Evolutionary conservation across 768 basidiomycete species (phyloP), one percentile per base, ranked within the genome.

Genomic region (Kwoniella sp.): DNA sequence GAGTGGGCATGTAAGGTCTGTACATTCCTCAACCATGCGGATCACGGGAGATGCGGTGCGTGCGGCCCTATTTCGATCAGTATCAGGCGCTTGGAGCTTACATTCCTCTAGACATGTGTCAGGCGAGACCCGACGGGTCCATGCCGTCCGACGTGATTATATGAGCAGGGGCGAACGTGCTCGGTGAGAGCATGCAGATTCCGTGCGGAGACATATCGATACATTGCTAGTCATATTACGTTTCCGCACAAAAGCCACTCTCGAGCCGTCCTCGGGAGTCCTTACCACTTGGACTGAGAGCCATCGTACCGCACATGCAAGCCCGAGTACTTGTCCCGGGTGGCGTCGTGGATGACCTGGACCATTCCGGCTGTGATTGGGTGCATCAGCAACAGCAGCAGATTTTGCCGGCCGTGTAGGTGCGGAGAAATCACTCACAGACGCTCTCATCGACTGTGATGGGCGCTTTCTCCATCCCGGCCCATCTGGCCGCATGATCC

Each of bases 41-140:
- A 44, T 51, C 50, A 43, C 25, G 50, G 41, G 11, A 19, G 40
- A 15, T 51, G 50, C 32, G 50, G 42, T 51, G 33, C 34, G 50
- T 36, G 10, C 8, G 25, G 7, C n/a, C 23, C 19, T 5, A 22
- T 29, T n/a, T 37, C 5, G 10, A 12, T n/a, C n/a, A n/a, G n/a
- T n/a, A n/a, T n/a, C n/a, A n/a, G n/a, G n/a, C n/a, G n/a, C n/a
- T n/a, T n/a, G n/a, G n/a, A n/a, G n/a, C n/a, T n/a, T n/a, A n/a
- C n/a, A n/a, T n/a, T n/a, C n/a, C n/a, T n/a, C n/a, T 46, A 68
- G 67, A 65, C 31, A 68, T 68, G 44, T 68, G 67, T 38, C 46
- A 57, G 12, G 65, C 65, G 38, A 54, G 62, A 44, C 62, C 61
- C 2, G 59, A 63, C 34, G 65, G 62, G 15, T 46, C 48, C 2